Evolutionary conservation across 495 filamentous ascomycete species (phyloP).

Genomic region (Penicillium atrosanguineum): DNA sequence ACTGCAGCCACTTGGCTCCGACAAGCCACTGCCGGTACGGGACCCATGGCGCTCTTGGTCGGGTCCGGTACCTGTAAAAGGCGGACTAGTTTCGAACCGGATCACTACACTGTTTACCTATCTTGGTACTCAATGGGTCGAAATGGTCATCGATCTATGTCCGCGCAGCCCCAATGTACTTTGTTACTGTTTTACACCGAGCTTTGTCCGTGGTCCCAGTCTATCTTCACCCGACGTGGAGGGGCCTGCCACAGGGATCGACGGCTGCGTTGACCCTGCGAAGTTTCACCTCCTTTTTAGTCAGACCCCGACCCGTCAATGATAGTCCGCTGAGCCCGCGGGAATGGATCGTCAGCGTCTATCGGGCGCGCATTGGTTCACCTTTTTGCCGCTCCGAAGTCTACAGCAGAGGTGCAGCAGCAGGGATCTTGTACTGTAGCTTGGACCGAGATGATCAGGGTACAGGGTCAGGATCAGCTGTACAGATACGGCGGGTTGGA

Average conservation of each 20-base stretch:
- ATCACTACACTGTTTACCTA: not conserved
- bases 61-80: constrained; percentile 1
- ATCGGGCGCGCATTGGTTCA: not conserved
- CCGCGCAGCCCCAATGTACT: no score
- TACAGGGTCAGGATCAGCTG: not conserved
- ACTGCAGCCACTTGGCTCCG: constrained; percentile 9
- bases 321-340: constrained; percentile 17
- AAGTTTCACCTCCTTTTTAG: constrained; percentile 28
- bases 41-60: constrained; percentile 12
- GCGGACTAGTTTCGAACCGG: not conserved
- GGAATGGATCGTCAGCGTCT: constrained; percentile 35
- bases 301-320: constrained; percentile 26
- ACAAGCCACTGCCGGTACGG: constrained; percentile 21
- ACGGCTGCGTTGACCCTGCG: constrained; percentile 26
- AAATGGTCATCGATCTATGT: no score
- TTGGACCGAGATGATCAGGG: not conserved
- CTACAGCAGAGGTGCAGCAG: not conserved
- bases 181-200: not conserved
- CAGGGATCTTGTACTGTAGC: not conserved
- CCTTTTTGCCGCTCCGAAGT: not conserved
- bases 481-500: no score
- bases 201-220: not conserved
- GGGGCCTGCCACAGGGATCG: constrained; percentile 22
- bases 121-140: not conserved
- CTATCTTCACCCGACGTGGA: constrained; percentile 2